These are phyloP conservation scores for Fusarium solani-melongenae DNA, from an alignment of 2,329 filamentous ascomycete species.

Conservation along the genomic window DNA sequence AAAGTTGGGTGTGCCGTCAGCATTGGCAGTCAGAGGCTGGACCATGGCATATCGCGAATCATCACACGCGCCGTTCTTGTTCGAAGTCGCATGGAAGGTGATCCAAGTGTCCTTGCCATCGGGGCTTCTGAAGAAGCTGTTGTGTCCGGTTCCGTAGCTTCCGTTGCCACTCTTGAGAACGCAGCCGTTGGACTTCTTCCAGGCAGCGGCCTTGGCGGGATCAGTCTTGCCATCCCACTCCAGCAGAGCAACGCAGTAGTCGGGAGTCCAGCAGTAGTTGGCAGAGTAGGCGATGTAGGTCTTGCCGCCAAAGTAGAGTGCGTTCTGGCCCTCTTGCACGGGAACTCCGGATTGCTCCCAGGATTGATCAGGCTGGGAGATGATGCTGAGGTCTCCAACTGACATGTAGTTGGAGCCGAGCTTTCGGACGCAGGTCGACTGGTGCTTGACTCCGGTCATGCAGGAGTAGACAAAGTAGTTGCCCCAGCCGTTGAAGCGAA, in stretches of 20 bases:
- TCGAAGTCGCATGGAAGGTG: constrained; percentile 65
- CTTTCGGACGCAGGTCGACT: constrained; percentile 53
- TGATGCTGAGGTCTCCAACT: constrained; percentile 56
- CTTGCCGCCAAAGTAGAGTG: constrained; percentile 63
- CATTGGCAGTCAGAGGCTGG: constrained; percentile 61
- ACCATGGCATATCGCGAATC: constrained; percentile 65
- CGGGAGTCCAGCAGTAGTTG: constrained; percentile 66
- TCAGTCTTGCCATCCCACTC: constrained; percentile 63
- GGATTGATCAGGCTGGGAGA: constrained; percentile 61
- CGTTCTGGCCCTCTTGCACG: constrained; percentile 66
- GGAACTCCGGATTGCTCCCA: constrained; percentile 63
- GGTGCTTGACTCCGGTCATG: constrained; percentile 54
- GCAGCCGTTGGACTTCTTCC: constrained; percentile 63
- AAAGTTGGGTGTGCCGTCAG: constrained; percentile 64
- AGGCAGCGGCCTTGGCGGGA: constrained; percentile 56
- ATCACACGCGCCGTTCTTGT: constrained; percentile 62
- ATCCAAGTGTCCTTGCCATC: constrained; percentile 66
- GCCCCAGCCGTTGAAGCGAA: constrained; percentile 57
- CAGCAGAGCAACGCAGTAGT: constrained; percentile 65
- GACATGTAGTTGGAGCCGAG: constrained; percentile 54
- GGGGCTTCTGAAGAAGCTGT: constrained; percentile 68
- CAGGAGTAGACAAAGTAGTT: constrained; percentile 68
- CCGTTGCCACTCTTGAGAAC: constrained; percentile 64
- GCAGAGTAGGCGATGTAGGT: constrained; percentile 66
- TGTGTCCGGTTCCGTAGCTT: constrained; percentile 68